These are phyloP conservation scores for Colletotrichum paranaense DNA, from an alignment of 2,329 filamentous ascomycete genomes.

Conservation along the genomic window DNA sequence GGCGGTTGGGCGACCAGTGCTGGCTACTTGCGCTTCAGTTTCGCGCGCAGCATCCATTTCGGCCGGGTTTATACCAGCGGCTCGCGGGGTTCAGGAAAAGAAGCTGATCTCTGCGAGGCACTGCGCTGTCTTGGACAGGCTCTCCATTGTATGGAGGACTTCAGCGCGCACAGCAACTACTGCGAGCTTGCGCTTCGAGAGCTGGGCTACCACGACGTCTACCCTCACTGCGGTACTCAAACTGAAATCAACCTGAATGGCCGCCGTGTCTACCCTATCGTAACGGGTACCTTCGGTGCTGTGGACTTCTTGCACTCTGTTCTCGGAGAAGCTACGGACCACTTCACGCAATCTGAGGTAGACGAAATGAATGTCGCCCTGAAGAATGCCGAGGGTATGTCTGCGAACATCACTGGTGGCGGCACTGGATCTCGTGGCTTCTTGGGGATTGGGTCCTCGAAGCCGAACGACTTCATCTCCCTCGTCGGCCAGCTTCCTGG, in stretches of 20 bases:
- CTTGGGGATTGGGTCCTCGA: constrained; percentile 49
- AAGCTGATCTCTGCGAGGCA: constrained; percentile 84
- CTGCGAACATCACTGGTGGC: constrained; percentile 39
- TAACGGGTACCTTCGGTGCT: constrained; percentile 82
- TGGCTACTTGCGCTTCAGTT: constrained; percentile 83
- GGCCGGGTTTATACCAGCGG: constrained; percentile 80
- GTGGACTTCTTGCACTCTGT: constrained; percentile 89
- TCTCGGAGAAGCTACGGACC: constrained; percentile 78
- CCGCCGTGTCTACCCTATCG: constrained; percentile 76
- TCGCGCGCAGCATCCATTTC: constrained; percentile 80
- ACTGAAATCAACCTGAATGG: constrained; percentile 76
- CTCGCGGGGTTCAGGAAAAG: constrained; percentile 70
- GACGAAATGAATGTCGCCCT: constrained; percentile 83
- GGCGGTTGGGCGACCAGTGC: constrained; percentile 91
- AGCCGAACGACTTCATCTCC: constrained; percentile 71
- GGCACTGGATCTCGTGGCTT: constrained; percentile 54
- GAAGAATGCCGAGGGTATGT: constrained; percentile 71
- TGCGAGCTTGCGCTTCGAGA: constrained; percentile 82
- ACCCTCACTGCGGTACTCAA: constrained; percentile 76
- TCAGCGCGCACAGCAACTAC: constrained; percentile 86
- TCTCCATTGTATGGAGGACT: constrained; percentile 83
- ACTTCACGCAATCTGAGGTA: constrained; percentile 87
- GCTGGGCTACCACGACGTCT: constrained; percentile 75
- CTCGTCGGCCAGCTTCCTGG: constrained; percentile 82
- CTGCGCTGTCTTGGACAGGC: constrained; percentile 81